Base-by-base conservation (phyloP, 306 rosid species). In the Castanopsis chinensis region DNA sequence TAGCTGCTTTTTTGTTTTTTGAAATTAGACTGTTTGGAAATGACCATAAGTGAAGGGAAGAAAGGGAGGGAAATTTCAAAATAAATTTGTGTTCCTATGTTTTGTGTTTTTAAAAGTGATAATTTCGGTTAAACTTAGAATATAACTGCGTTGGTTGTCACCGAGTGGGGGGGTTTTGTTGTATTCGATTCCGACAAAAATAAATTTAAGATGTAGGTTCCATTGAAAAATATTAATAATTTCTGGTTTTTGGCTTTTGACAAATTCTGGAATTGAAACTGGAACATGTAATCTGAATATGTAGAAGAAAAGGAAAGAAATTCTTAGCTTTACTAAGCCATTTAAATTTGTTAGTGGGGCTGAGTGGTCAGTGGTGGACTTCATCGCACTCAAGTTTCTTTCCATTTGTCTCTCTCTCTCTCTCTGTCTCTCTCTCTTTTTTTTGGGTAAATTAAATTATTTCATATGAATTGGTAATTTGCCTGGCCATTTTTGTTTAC, bases 381-480 rank as follows among this genome's bases (percentile, higher is more conserved):
- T 21, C 18, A 0, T 64, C 68, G 17, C n/a, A 20, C 20, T 12
- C 10, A 70, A 72, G 69, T 67, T 14, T 64, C 41, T 64, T 69
- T 58, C 78, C 56, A 30, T 41, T 8, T 41, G 1, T 41, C 45
- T 41, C 69, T 58, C 25, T 41, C 4, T 73, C 56, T 27, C 0
- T 81, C n/a, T 69, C 45, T 41, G 1, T 41, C 12, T 14, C 1
- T 72, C 37, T 28, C 28, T 17, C 49, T 49, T 43, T 17, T 23
- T 37, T 53, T 55, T 18, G 4, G 8, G 23, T 0, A 30, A 17
- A 15, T 72, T 17, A 19, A 35, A 45, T 45, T 18, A 41, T 20
- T 49, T 45, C 33, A 60, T 63, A 69, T 72, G 6, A 21, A 52
- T 43, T 71, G 80, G 75, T 76, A 73, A 19, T 23, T 1, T 61